These are phyloP conservation scores for Malus sieversii DNA, from an alignment of 306 rosid species.

Conservation along the genomic window DNA sequence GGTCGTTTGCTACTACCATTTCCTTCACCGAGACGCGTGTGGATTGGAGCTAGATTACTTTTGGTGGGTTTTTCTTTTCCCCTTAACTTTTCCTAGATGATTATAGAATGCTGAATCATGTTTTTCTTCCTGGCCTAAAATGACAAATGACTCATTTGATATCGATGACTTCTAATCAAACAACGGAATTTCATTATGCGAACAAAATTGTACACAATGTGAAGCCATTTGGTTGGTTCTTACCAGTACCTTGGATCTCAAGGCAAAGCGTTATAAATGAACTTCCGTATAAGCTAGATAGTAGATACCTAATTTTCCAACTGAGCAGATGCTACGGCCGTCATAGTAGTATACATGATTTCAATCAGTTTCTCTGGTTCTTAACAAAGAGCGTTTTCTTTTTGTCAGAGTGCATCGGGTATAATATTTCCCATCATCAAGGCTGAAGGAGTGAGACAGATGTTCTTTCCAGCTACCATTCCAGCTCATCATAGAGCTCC, in stretches of 20 bases:
- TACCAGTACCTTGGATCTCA: neutral
- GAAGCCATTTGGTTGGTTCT: neutral
- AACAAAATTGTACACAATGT: neutral
- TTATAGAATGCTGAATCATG: neutral
- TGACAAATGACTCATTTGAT: neutral
- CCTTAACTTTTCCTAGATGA: neutral
- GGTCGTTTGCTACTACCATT: conserved; percentile 56
- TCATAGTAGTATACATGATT: neutral
- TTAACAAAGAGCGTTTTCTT: neutral
- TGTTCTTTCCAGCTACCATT: conserved; percentile 34
- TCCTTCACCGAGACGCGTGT: conserved; percentile 47
- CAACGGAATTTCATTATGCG: neutral
- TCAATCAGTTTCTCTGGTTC: neutral
- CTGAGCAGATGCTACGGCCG: neutral
- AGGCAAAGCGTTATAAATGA: neutral
- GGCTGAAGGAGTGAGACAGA: conserved; percentile 48
- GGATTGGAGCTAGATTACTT: conserved; percentile 54
- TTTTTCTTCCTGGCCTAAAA: neutral
- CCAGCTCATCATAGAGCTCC: conserved; percentile 28
- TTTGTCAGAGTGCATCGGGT: conserved; percentile 33
- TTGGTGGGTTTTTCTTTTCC: conserved; percentile 29
- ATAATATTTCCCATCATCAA: conserved; percentile 54
- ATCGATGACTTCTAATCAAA: neutral
- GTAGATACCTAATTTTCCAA: neutral
- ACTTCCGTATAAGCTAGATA: neutral